phyloP scores from a whole-genome alignment of 352 stramenopile genomes.

The Pythium rhizo-oryzae region DNA sequence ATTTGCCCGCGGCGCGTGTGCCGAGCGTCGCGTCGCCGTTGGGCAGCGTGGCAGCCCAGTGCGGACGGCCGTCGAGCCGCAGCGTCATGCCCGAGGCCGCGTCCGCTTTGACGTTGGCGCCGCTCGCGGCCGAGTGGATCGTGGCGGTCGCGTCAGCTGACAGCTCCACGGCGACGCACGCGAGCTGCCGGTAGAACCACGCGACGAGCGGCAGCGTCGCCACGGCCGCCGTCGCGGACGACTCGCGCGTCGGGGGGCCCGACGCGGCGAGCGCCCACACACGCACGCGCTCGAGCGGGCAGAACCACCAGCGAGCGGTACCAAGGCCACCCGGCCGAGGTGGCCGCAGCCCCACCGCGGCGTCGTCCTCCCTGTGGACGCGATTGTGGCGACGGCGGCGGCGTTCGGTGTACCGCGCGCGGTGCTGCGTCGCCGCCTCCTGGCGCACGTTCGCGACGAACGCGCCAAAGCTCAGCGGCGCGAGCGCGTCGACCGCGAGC shows the following conservation, averaged over 20 bases:
- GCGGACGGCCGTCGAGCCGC: slow-evolving; percentile 1
- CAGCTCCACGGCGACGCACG: neutral
- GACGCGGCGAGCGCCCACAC: neutral
- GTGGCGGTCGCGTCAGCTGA: neutral
- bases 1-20: neutral
- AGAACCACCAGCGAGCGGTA: neutral
- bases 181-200: slow-evolving; percentile 5
- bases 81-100: neutral
- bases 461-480: neutral
- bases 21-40: slow-evolving; percentile 10
- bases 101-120: neutral
- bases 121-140: neutral
- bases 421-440: neutral
- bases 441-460: slow-evolving; percentile 1
- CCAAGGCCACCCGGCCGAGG: too few relatives aligned
- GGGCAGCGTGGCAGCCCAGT: slow-evolving; percentile 5
- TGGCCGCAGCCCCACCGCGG: neutral
- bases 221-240: too few relatives aligned
- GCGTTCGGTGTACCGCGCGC: neutral
- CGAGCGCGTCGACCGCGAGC: neutral
- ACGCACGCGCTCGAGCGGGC: neutral
- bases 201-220: slow-evolving; percentile 2
- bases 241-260: too few relatives aligned
- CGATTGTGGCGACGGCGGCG: too few relatives aligned
- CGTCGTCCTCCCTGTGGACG: too few relatives aligned